A percentile compares a stretch with the other conserved stretches of the same genome.
Evolutionary conservation across 495 filamentous ascomycete genomes (phyloP).

Genomic region (Penicillium simplicissimum): DNA sequence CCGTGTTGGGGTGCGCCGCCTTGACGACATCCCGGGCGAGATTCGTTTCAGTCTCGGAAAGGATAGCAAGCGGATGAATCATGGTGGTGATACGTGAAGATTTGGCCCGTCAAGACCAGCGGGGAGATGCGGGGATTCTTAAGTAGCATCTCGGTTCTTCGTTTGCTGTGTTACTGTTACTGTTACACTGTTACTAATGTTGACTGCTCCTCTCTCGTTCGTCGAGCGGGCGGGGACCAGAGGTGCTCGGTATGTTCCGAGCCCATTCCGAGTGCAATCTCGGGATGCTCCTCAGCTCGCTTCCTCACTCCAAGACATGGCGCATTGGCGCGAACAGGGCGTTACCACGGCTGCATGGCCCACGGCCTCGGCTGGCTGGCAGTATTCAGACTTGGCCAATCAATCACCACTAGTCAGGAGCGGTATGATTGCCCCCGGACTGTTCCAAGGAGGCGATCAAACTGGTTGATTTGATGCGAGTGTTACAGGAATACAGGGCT

Average conservation of each 20-base stretch:
- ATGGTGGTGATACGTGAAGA: constrained; percentile 12
- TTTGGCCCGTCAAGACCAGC: not conserved
- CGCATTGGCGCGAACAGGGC: not conserved
- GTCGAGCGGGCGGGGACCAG: too few relatives aligned
- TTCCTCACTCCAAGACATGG: not conserved
- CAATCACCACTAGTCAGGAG: not conserved
- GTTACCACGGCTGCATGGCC: not conserved
- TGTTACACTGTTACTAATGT: too few relatives aligned
- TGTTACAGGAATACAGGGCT: too few relatives aligned
- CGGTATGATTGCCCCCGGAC: not conserved
- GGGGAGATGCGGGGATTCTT: not conserved
- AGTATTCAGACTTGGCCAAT: not conserved
- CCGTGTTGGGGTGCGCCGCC: constrained; percentile 38
- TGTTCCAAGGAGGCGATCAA: not conserved
- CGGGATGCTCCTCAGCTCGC: not conserved
- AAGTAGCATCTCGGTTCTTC: not conserved
- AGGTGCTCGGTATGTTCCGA: not conserved
- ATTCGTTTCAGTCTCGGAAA: constrained; percentile 50
- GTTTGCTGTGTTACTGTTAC: not conserved
- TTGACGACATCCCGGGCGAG: constrained; percentile 49
- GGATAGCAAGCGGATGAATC: constrained; percentile 48
- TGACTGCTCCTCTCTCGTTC: too few relatives aligned
- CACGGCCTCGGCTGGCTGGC: not conserved
- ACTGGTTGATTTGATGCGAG: not conserved
- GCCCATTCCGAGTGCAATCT: not conserved